phyloP scores from a whole-genome alignment of 2,329 filamentous ascomycete species.

The Fusarium dimerum region DNA sequence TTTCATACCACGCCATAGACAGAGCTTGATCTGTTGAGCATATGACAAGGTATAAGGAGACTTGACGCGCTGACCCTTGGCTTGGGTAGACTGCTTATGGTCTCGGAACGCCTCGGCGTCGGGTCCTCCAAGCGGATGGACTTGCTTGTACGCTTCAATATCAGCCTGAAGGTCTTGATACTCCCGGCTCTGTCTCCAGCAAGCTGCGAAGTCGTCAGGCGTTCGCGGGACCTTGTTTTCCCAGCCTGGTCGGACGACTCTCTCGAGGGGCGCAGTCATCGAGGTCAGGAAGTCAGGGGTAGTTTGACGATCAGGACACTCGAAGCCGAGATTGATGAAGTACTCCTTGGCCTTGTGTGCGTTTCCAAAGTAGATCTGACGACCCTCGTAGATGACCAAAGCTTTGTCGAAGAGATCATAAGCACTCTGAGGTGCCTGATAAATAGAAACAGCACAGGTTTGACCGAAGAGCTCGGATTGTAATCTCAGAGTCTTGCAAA shows the following conservation, averaged over 20 bases:
- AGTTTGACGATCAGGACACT: slow-evolving; percentile 62
- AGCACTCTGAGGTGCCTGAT: slow-evolving; percentile 62
- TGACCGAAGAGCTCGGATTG: slow-evolving; percentile 29
- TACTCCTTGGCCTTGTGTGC: slow-evolving; percentile 58
- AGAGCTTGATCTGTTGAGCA: slow-evolving; percentile 46
- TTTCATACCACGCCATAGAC: slow-evolving; percentile 42
- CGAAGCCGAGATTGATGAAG: slow-evolving; percentile 63
- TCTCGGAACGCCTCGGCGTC: slow-evolving; percentile 27
- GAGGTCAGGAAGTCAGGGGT: slow-evolving; percentile 67
- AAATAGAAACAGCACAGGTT: slow-evolving; percentile 43
- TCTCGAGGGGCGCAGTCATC: slow-evolving; percentile 44
- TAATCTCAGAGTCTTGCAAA: slow-evolving; percentile 27
- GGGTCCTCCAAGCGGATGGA: slow-evolving; percentile 26
- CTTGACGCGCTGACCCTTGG: slow-evolving; percentile 41
- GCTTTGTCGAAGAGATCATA: slow-evolving; percentile 70
- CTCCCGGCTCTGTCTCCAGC: slow-evolving; percentile 34
- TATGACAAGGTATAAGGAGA: slow-evolving; percentile 52
- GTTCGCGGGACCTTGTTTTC: slow-evolving; percentile 37
- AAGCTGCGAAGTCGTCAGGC: slow-evolving; percentile 39
- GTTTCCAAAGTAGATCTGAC: slow-evolving; percentile 66
- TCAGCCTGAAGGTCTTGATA: slow-evolving; percentile 16
- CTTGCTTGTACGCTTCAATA: slow-evolving; percentile 36
- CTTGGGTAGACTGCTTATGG: slow-evolving; percentile 28
- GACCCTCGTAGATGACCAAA: slow-evolving; percentile 65
- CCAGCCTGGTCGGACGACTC: slow-evolving; percentile 34